Base-by-base conservation (phyloP, 2,329 filamentous ascomycete species). In the Cladosporium sphaerospermum region DNA sequence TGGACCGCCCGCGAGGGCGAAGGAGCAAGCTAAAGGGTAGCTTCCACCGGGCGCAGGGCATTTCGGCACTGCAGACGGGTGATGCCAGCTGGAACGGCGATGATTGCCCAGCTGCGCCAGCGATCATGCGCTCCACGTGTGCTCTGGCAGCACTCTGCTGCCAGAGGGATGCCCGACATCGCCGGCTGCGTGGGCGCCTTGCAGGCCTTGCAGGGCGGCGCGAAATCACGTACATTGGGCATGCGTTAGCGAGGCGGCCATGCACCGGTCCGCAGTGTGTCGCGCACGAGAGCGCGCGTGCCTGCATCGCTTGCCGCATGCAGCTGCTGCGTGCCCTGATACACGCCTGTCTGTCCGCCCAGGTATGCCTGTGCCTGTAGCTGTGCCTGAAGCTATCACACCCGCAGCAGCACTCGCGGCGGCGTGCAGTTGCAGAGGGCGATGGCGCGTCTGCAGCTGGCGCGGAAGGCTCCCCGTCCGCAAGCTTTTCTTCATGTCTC, bases 401-500 rank as follows among this genome's bases (percentile, higher is more conserved):
- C 4, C 11, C 23, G 11, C 13, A 19, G 19, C 42, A 44, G 19
- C 23, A 44, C 19, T 14, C 42, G 5, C 11, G 4, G 32, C 14
- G 42, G 13, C 19, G 11, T 40, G 23, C 46, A 9, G 40, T 28
- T 31, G 28, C 46, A 39, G 14, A 16, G 36, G 10, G n/a, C 28
- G 37, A 44, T 40, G 39, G 48, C 40, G 18, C 16, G 19, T 37
- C 48, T 36, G 23, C 23, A 28, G 23, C 23, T 5, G 23, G 5
- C 23, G 23, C 23, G 23, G 23, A 5, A 28, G 23, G 5, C 23
- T 32, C 32, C n/a, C 32, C 48, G 40, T 11, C 40, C 39, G 40
- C 39, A 36, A 43, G 48, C 39, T 51, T 51, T 43, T 51, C 48
- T 51, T 42, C 40, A 51, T 28, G 47, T 50, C 47, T 49, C 47